Evolutionary conservation across 2,329 filamentous ascomycete genomes (phyloP).

Genomic region (Sphaceloma murrayae): DNA sequence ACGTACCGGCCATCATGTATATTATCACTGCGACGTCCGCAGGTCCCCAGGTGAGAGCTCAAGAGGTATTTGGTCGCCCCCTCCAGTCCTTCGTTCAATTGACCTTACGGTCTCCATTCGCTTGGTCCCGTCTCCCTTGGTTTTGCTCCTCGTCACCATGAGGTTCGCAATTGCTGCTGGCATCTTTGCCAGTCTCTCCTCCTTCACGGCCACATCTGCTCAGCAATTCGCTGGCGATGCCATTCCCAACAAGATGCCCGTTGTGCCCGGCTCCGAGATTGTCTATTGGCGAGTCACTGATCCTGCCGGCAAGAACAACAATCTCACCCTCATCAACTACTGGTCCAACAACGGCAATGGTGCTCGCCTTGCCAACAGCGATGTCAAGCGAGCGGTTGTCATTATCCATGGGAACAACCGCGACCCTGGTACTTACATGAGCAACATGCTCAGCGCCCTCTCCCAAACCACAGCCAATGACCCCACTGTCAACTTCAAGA

Average conservation of each 20-base stretch:
- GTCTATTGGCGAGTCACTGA: conserved; percentile 29
- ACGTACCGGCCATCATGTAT: conserved; percentile 6
- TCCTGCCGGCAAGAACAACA: conserved; percentile 22
- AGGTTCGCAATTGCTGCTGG: neutral
- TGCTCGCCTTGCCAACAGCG: conserved; percentile 22
- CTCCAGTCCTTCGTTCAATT: neutral
- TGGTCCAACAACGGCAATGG: conserved; percentile 24
- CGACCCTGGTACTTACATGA: conserved; percentile 29
- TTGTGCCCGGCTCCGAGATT: conserved; percentile 28
- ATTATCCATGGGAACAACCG: conserved; percentile 30
- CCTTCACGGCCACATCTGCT: conserved; percentile 15
- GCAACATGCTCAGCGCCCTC: conserved; percentile 28
- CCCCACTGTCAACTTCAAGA: conserved; percentile 25
- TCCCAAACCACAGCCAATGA: conserved; percentile 22
- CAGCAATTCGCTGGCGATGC: conserved; percentile 29
- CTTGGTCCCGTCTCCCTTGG: neutral
- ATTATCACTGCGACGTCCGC: neutral
- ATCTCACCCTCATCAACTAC: conserved; percentile 30
- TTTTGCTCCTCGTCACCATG: neutral
- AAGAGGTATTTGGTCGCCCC: neutral
- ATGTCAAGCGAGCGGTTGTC: conserved; percentile 29
- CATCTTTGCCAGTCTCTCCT: conserved; percentile 8
- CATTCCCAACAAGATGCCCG: conserved; percentile 26
- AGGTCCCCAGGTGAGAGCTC: neutral
- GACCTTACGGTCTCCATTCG: conserved; percentile 4